Base-by-base conservation (phyloP, 2,329 filamentous ascomycete species). In the Hypoxylon sp. region DNA sequence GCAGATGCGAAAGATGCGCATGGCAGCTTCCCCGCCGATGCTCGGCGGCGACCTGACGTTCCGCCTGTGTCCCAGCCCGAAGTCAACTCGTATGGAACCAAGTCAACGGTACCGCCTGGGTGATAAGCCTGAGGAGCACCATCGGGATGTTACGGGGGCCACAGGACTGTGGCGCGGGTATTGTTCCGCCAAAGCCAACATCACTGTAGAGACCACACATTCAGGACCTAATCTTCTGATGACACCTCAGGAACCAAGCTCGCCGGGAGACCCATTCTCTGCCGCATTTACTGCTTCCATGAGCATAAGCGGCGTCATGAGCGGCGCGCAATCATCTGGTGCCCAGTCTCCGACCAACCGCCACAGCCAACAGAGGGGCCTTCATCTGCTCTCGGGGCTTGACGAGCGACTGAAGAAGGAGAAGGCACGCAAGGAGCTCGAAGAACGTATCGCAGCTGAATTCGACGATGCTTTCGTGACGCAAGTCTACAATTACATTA, bases 401-500 rank as follows among this genome's bases (percentile, higher is more conserved):
- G 83, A 87, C 58, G 85, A 87, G 68, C 82, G 82, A 17, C 77
- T 87, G 14, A 80, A 79, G 63, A 80, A 81, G 63, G 85, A 86
- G 70, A 86, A 86, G 75, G 82, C 79, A 5, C 79, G 80, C 11
- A 83, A 81, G 14, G 85, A 88, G 72, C 79, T 80, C 1, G 82
- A 87, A 69, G 85, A 86, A 56, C 84, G 85, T 73, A 87, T 89
- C 65, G 76, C 81, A 3, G 79, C 80, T 57, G 94, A 97, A 79
- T 97, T 96, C 75, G 85, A 90, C 67, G 93, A 97, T 77, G 84
- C 84, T 2, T 97, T 98, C 77, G 89, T 98, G 61, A 97, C 94
- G 0, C 95, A 98, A 79, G 94, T 98, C 6, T 98, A 97, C 85
- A 98, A 98, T 79, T 98, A 98, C 79, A 85, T 98, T 14, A 97